A percentile compares a stretch with the other conserved stretches of the same genome.
These are phyloP conservation scores for Kodamaea fungicola DNA, from an alignment of 1,139 yeast species.

Conservation along the genomic window DNA sequence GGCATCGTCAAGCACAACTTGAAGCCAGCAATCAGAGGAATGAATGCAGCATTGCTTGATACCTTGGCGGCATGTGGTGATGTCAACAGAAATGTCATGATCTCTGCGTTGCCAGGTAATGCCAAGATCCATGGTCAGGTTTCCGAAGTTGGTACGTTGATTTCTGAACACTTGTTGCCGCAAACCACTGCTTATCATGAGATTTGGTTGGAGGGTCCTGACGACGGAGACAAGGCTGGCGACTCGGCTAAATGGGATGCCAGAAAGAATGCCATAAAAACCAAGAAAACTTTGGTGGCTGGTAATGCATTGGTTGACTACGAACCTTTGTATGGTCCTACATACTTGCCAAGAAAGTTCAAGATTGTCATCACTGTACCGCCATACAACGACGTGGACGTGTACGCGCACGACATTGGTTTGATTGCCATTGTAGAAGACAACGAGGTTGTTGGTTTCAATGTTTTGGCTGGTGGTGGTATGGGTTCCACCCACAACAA, in stretches of 20 bases:
- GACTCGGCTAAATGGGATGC: constrained; percentile 70
- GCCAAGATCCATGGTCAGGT: constrained; percentile 80
- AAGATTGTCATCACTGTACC: constrained; percentile 94
- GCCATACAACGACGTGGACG: constrained; percentile 96
- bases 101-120: constrained; percentile 82
- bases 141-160: constrained; percentile 55
- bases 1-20: constrained; percentile 89
- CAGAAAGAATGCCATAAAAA: constrained; percentile 75
- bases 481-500: constrained; percentile 98
- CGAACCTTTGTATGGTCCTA: constrained; percentile 85
- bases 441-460: constrained; percentile 68
- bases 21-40: constrained; percentile 89
- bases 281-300: constrained; percentile 77
- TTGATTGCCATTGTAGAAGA: constrained; percentile 82
- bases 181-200: constrained; percentile 95
- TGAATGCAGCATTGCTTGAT: constrained; percentile 86
- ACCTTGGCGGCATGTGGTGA: constrained; percentile 99
- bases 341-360: constrained; percentile 93
- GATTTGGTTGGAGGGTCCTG: constrained; percentile 91
- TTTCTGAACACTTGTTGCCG: constrained; percentile 84
- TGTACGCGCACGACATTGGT: constrained; percentile 93
- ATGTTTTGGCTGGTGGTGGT: constrained; percentile 95
- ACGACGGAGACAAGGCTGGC: constrained; percentile 63
- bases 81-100: constrained; percentile 93
- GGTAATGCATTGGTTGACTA: constrained; percentile 81